Percentiles rank a stretch among this genome's conserved stretches.
These are phyloP conservation scores for Eucalyptus curtisii DNA, from an alignment of 345 rosid species.

Conservation along the genomic window DNA sequence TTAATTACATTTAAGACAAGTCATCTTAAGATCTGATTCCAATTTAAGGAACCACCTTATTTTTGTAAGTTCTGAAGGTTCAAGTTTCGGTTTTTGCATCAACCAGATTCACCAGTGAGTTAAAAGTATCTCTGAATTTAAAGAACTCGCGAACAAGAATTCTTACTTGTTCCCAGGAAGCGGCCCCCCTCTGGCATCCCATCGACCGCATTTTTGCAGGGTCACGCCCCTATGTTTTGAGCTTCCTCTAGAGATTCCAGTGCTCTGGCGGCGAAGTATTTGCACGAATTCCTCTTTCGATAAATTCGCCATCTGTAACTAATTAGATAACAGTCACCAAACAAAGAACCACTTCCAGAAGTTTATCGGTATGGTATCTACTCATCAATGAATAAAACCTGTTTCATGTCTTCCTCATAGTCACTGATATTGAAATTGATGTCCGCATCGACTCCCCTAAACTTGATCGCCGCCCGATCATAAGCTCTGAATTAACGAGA, in stretches of 20 bases:
- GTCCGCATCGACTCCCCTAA: slow-evolving; percentile 64
- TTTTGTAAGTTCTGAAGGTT: neutral
- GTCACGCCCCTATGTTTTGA: slow-evolving; percentile 49
- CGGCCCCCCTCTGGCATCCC: slow-evolving; percentile 58
- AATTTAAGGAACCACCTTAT: neutral
- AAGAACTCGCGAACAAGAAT: neutral
- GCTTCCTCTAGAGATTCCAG: slow-evolving; percentile 50
- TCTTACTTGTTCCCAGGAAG: slow-evolving; percentile 53
- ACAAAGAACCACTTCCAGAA: neutral
- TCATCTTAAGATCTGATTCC: neutral
- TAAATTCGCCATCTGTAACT: slow-evolving; percentile 28
- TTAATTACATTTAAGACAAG: neutral
- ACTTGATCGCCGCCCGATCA: slow-evolving; percentile 73
- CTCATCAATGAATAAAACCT: slow-evolving; percentile 10
- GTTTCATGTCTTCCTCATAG: slow-evolving; percentile 47
- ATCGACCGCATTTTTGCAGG: slow-evolving; percentile 45
- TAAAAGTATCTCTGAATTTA: neutral
- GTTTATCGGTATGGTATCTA: neutral
- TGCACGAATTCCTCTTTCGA: slow-evolving; percentile 57
- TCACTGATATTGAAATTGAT: slow-evolving; percentile 41
- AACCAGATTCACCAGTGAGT: neutral
- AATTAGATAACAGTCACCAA: neutral
- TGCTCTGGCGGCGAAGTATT: slow-evolving; percentile 51
- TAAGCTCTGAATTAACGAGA: slow-evolving; percentile 26
- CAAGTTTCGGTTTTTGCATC: neutral